A percentile compares a stretch with the other conserved stretches of the same genome.
Evolutionary conservation across 331 rosid species (phyloP).

Genomic region (Prunus yedoensis): DNA sequence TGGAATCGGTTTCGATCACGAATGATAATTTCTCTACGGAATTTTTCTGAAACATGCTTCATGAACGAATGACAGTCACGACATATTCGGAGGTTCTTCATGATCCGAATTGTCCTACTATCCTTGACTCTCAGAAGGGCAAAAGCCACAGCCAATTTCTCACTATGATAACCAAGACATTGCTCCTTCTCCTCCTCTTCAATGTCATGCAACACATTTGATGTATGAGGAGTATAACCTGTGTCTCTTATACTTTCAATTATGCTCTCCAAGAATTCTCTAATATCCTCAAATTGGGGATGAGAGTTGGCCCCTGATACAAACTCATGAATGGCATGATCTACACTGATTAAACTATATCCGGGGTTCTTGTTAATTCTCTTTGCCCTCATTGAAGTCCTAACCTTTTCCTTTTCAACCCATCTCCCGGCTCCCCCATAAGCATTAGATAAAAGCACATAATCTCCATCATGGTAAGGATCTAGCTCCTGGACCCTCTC

Average conservation of each 20-base stretch:
- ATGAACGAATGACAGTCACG: slow-evolving; percentile 71
- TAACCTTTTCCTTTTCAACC: slow-evolving; percentile 51
- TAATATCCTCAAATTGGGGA: slow-evolving; percentile 46
- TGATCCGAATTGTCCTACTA: slow-evolving; percentile 49
- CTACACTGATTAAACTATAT: slow-evolving; percentile 45
- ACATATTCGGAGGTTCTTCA: slow-evolving; percentile 69
- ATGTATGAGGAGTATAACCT: slow-evolving; percentile 50
- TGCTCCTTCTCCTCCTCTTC: slow-evolving; percentile 74
- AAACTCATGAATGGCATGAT: slow-evolving; percentile 59
- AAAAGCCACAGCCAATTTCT: slow-evolving; percentile 74
- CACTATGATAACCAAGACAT: slow-evolving; percentile 60
- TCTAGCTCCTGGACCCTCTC: slow-evolving; percentile 45
- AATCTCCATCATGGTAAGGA: slow-evolving; percentile 58
- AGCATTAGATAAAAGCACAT: slow-evolving; percentile 64
- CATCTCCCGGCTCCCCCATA: slow-evolving; percentile 71
- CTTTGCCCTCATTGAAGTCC: slow-evolving; percentile 56
- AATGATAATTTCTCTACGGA: slow-evolving; percentile 42
- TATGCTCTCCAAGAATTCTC: slow-evolving; percentile 39
- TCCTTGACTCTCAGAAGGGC: slow-evolving; percentile 53
- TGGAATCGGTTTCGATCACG: slow-evolving; percentile 63
- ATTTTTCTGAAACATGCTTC: slow-evolving; percentile 58
- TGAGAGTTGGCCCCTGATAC: slow-evolving; percentile 59
- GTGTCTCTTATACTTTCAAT: slow-evolving; percentile 37
- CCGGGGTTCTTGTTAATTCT: slow-evolving; percentile 57
- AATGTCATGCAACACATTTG: slow-evolving; percentile 58